These are phyloP conservation scores for Medicago truncatula DNA, from an alignment of 306 rosid species.

Conservation along the genomic window DNA sequence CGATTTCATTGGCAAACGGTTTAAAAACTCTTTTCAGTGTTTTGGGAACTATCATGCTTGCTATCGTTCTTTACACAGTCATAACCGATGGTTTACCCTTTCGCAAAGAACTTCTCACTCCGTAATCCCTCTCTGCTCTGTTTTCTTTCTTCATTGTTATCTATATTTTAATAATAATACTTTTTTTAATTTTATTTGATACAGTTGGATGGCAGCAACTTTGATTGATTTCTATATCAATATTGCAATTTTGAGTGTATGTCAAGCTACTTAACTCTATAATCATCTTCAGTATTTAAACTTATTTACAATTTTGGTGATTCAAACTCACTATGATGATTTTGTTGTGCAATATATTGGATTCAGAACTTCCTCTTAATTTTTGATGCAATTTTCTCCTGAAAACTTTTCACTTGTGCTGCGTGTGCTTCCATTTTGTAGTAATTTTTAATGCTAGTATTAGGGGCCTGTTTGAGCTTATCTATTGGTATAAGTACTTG, in stretches of 20 bases:
- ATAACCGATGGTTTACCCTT: constrained; percentile 69
- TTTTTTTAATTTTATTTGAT: constrained; percentile 33
- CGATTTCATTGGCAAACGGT: constrained; percentile 46
- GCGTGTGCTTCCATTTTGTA: not conserved
- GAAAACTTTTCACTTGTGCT: constrained; percentile 26
- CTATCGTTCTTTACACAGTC: constrained; percentile 63
- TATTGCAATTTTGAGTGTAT: constrained; percentile 63
- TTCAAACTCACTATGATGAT: not conserved
- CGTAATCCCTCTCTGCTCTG: constrained; percentile 46
- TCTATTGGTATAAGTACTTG: not conserved
- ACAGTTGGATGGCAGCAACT: constrained; percentile 83
- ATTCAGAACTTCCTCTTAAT: constrained; percentile 14
- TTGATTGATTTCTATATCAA: constrained; percentile 86
- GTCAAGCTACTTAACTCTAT: constrained; percentile 12
- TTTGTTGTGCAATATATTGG: constrained; percentile 11
- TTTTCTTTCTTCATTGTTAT: not conserved
- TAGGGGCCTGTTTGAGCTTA: not conserved
- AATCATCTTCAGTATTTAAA: not conserved
- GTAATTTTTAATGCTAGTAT: not conserved
- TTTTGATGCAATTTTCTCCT: not conserved
- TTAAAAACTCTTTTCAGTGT: constrained; percentile 55
- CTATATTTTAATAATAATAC: not conserved
- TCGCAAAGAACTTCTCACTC: constrained; percentile 64
- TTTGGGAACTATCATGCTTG: constrained; percentile 57
- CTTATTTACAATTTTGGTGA: not conserved